These are phyloP conservation scores for Umbilicaria muhlenbergii DNA, from an alignment of 495 filamentous ascomycete genomes.

Conservation along the genomic window DNA sequence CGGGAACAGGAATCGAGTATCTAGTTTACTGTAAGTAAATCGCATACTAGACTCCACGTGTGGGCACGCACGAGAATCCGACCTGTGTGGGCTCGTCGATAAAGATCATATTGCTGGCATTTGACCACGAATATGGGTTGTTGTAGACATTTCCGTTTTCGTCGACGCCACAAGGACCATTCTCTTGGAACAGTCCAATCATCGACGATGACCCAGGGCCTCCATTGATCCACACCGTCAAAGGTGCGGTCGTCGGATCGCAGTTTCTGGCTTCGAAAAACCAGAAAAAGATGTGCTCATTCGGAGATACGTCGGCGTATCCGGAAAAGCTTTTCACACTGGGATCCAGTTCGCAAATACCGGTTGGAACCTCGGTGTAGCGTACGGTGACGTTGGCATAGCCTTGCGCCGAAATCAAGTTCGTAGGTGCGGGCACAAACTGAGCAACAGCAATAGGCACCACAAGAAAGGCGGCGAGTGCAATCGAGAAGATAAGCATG, in stretches of 20 bases:
- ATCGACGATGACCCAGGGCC: conserved; percentile 44
- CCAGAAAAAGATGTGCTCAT: conserved; percentile 20
- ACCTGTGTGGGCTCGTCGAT: conserved; percentile 49
- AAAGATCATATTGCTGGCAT: conserved; percentile 28
- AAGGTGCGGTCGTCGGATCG: conserved; percentile 32
- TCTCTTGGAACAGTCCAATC: conserved; percentile 48
- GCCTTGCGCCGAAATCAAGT: conserved; percentile 33
- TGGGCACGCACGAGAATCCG: conserved; percentile 25
- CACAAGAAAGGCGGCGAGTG: neutral
- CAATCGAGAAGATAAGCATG: conserved; percentile 1
- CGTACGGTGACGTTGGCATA: conserved; percentile 36
- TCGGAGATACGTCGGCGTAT: conserved; percentile 32
- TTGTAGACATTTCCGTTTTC: conserved; percentile 33
- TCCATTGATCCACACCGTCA: conserved; percentile 39
- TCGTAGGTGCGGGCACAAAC: conserved; percentile 42
- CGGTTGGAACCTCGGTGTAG: conserved; percentile 17
- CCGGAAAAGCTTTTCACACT: conserved; percentile 39
- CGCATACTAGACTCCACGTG: too few species aligned
- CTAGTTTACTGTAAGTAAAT: too few species aligned
- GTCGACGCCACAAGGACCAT: conserved; percentile 44
- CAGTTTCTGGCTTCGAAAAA: conserved; percentile 31
- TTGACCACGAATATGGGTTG: conserved; percentile 32
- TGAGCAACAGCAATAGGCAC: conserved; percentile 22
- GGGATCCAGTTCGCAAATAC: conserved; percentile 36
- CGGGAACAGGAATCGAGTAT: too few species aligned